A percentile compares a stretch with the other conserved stretches of the same genome.
phyloP scores from a whole-genome alignment of 352 stramenopile genomes.

The Phytopythium delawarense region DNA sequence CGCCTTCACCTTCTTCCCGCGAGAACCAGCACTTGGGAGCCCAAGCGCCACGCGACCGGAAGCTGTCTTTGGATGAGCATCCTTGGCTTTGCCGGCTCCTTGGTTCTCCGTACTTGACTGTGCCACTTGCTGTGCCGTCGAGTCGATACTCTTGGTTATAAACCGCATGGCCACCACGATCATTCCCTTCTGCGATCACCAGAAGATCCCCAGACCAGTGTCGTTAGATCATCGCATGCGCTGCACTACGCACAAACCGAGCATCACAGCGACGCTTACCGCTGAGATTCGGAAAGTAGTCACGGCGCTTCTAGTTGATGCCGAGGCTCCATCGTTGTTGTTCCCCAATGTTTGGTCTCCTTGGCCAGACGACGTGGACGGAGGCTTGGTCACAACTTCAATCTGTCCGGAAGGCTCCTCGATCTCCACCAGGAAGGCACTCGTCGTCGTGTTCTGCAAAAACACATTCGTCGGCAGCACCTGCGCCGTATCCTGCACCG shows the following conservation, averaged over 20 bases:
- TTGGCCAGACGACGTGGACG: slow-evolving; percentile 13
- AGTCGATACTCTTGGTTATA: slow-evolving; percentile 12
- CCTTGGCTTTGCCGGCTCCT: slow-evolving; percentile 6
- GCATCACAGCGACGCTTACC: slow-evolving; percentile 15
- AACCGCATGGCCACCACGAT: slow-evolving; percentile 71
- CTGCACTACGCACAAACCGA: not conserved
- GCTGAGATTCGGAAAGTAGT: slow-evolving; percentile 47
- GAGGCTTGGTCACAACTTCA: slow-evolving; percentile 51
- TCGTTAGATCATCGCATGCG: not conserved
- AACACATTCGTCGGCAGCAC: slow-evolving; percentile 70
- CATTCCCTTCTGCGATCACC: slow-evolving; percentile 54
- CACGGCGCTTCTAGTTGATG: not conserved
- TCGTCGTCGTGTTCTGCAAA: slow-evolving; percentile 64
- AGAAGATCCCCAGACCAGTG: not conserved
- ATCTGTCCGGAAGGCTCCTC: slow-evolving; percentile 46
- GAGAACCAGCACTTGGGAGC: not conserved
- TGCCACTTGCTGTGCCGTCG: not conserved
- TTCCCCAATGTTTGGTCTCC: slow-evolving; percentile 6
- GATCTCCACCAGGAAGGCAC: slow-evolving; percentile 56
- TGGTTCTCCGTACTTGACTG: not conserved
- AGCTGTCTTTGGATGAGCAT: slow-evolving; percentile 10
- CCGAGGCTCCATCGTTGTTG: slow-evolving; percentile 6
- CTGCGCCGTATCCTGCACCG: slow-evolving; percentile 22
- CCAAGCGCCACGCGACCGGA: not conserved
- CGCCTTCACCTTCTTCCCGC: slow-evolving; percentile 7